Evolutionary conservation across 202 grass and related monocot species (phyloP), one percentile per base, ranked within the genome.

Genomic region (Carex arenaria): DNA sequence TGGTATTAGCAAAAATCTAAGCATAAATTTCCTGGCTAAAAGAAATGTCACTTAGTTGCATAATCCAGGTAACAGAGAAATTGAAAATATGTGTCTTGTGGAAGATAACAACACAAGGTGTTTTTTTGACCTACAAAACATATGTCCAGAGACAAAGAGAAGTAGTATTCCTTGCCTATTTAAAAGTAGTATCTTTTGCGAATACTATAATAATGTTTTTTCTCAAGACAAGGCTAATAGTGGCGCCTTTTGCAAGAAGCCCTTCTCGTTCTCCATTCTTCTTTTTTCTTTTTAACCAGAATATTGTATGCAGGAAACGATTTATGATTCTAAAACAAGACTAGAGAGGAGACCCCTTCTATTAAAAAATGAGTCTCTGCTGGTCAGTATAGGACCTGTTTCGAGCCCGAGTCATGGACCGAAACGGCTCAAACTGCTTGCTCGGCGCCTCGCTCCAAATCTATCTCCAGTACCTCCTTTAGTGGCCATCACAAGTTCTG

Each of bases 401-500:
- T 82, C 26, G 10, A 67, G 62, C 60, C 80, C 60, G 19, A 82
- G 26, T 82, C 51, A 82, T 31, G 42, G 19, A 82, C 45, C 26
- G 11, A 53, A 56, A 69, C 80, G 47, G 3, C 36, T 66, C 38
- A 81, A 64, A 47, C 61, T 45, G 59, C 63, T 82, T 22, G 17
- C 64, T 69, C 45, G 47, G 31, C 80, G 45, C 15, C 80, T 82
- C 12, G 52, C 73, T 59, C 73, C 73, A 60, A 20, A 34, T 23
- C 6, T 56, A 10, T 64, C 79, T 82, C 79, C 79, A 30, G 28
- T n/a, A 15, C 4, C 64, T 82, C 64, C 80, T 34, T 69, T 59
- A 31, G 56, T 72, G 28, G 45, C 75, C 55, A 57, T 85, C 89
- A 80, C 86, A 28, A 87, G 88, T 71, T 78, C 78, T 79, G 79